Conservation (phyloP, 805 yeast genomes). For the Nakazawaea ambrosiae region DNA sequence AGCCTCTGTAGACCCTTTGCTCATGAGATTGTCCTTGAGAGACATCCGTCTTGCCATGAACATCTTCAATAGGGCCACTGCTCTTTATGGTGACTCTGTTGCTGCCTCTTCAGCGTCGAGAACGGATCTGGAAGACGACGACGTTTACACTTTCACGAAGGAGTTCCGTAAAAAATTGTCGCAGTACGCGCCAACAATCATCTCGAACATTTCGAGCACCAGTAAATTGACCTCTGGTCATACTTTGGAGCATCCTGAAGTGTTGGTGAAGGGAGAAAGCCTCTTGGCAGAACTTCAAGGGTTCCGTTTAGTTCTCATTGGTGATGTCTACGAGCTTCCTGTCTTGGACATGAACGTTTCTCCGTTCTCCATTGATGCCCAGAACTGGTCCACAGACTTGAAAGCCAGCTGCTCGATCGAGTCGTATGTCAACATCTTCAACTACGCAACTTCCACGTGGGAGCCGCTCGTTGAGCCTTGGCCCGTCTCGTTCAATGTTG, state of each 20-base stretch:
- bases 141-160: constrained; percentile 38
- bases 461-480: constrained; percentile 90
- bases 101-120: constrained; percentile 10
- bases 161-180: constrained; percentile 56
- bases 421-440: constrained; percentile 68
- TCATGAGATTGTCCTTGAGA: constrained; percentile 75
- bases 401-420: constrained; percentile 62
- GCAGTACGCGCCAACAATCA: constrained; percentile 62
- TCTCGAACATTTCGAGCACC: constrained; percentile 40
- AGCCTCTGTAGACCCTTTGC: constrained; percentile 69
- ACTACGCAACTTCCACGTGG: constrained; percentile 88
- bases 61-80: constrained; percentile 68
- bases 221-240: constrained; percentile 11
- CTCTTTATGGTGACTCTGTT: constrained; percentile 28
- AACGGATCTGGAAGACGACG: constrained; percentile 13
- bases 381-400: constrained; percentile 83
- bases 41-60: constrained; percentile 77
- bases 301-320: constrained; percentile 72
- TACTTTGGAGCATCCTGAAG: constrained; percentile 14
- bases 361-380: constrained; percentile 61
- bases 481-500: constrained; percentile 67
- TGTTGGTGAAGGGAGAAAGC: constrained; percentile 61
- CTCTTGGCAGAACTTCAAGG: constrained; percentile 66
- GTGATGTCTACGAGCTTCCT: constrained; percentile 88
- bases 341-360: constrained; percentile 68